Percentiles rank a stretch among this genome's conserved stretches.
phyloP scores from a whole-genome alignment of 192 early-diverging fungal genomes.

The Coemansia sp. region DNA sequence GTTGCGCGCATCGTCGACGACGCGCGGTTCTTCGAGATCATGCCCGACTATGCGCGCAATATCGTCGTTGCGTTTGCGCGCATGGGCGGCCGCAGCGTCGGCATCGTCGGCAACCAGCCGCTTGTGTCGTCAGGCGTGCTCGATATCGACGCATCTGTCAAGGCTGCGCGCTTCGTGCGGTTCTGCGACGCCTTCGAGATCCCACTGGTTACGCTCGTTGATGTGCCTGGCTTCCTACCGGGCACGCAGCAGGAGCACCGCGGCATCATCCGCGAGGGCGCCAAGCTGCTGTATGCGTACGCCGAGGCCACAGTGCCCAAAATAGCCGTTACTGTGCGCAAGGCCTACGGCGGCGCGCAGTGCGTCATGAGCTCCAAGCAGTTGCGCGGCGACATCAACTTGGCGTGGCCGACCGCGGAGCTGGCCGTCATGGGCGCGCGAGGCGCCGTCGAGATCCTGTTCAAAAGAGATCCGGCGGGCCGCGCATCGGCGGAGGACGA shows the following conservation, averaged over 20 bases:
- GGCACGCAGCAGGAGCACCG: slow-evolving; percentile 93
- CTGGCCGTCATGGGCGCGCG: slow-evolving; percentile 99
- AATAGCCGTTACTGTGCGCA: slow-evolving; percentile 90
- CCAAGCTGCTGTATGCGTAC: slow-evolving; percentile 94
- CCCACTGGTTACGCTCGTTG: slow-evolving; percentile 90
- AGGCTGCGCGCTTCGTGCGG: slow-evolving; percentile 93
- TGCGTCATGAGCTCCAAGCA: slow-evolving; percentile 98
- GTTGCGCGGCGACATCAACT: slow-evolving; percentile 87
- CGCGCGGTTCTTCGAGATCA: slow-evolving; percentile 85
- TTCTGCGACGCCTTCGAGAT: slow-evolving; percentile 98
- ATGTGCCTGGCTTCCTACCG: slow-evolving; percentile 96
- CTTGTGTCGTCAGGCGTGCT: slow-evolving; percentile 92
- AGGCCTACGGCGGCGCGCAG: slow-evolving; percentile 97
- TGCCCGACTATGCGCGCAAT: slow-evolving; percentile 89
- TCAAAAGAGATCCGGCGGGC: slow-evolving; percentile 59
- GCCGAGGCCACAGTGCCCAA: slow-evolving; percentile 97
- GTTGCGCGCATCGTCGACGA: slow-evolving; percentile 81
- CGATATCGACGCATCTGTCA: slow-evolving; percentile 92
- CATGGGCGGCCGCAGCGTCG: slow-evolving; percentile 80
- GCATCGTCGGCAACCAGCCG: slow-evolving; percentile 93
- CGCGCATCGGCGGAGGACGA: slow-evolving; percentile 74
- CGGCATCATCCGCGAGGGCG: slow-evolving; percentile 95
- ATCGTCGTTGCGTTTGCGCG: slow-evolving; percentile 89
- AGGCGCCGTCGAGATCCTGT: slow-evolving; percentile 97
- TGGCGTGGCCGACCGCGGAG: slow-evolving; percentile 95